Conservation (phyloP, 164 flowering plant species). For the Kingdonia uniflora region DNA sequence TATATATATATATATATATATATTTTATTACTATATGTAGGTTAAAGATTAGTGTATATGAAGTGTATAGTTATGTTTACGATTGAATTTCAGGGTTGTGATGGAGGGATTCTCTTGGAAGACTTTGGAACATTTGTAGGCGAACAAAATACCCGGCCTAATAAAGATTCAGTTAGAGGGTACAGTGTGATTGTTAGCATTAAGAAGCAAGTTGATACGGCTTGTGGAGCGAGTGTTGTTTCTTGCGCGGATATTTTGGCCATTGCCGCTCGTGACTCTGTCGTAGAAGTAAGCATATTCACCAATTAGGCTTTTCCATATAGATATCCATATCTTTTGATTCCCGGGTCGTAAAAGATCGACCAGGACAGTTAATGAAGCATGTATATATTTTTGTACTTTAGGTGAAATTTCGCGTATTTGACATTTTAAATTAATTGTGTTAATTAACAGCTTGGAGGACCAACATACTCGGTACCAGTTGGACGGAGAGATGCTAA, state of each 20-base stretch:
- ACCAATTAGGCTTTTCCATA: not conserved
- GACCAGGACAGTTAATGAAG: no score
- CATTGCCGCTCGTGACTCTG: conserved; percentile 4
- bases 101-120: conserved; percentile 1
- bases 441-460: conserved; percentile 24
- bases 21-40: not conserved
- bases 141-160: not conserved
- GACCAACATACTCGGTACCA: conserved; percentile 27
- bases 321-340: no score
- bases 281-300: conserved; percentile 2
- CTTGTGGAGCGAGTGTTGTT: conserved; percentile 1
- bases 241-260: conserved; percentile 1
- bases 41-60: no score
- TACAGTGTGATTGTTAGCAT: not conserved
- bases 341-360: no score
- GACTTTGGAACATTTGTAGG: not conserved
- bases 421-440: not conserved
- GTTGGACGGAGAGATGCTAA: conserved; percentile 40
- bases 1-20: not conserved
- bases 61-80: not conserved
- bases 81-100: conserved; percentile 14
- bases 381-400: not conserved
- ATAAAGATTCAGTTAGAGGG: not conserved
- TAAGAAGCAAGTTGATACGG: conserved; percentile 1
- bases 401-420: not conserved